Conservation (phyloP, 1,139 yeast genomes). For the Kurtzmaniella natalensis region DNA sequence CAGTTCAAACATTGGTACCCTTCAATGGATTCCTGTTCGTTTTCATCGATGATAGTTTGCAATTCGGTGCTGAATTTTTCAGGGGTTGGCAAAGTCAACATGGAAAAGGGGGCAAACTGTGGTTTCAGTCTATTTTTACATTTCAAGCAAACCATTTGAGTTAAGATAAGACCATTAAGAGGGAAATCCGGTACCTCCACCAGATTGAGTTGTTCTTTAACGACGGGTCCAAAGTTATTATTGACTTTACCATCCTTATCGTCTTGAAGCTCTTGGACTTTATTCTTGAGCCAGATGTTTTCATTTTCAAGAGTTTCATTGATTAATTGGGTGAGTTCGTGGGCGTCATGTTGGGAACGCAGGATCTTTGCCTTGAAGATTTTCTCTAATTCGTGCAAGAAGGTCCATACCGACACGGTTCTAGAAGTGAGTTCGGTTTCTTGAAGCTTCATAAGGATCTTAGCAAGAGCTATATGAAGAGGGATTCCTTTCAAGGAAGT, state of each 20-base stretch:
- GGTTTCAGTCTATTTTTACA: constrained; percentile 66
- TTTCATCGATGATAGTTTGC: constrained; percentile 51
- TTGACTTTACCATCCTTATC: constrained; percentile 10
- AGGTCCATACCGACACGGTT: constrained; percentile 72
- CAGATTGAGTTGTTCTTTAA: constrained; percentile 18
- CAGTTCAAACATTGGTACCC: constrained; percentile 81
- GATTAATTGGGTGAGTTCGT: constrained; percentile 77
- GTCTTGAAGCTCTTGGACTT: constrained; percentile 18
- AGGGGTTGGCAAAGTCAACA: constrained; percentile 74
- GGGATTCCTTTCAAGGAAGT: no score
- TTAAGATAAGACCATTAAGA: constrained; percentile 61
- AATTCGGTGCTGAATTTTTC: constrained; percentile 47
- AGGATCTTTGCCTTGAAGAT: constrained; percentile 77
- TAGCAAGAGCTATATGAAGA: constrained; percentile 55
- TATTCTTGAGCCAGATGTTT: constrained; percentile 39
- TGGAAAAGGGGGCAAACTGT: constrained; percentile 58
- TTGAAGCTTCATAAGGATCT: constrained; percentile 54
- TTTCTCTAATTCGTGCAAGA: constrained; percentile 66
- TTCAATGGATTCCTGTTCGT: constrained; percentile 65
- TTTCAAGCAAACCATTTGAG: constrained; percentile 62
- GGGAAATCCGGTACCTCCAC: constrained; percentile 61
- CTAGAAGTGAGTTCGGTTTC: constrained; percentile 53
- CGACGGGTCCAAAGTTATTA: constrained; percentile 2
- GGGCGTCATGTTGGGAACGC: constrained; percentile 89
- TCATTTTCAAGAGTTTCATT: constrained; percentile 78